These are phyloP conservation scores for Kregervanrija delftensis DNA, from an alignment of 805 yeast genomes.

Conservation along the genomic window DNA sequence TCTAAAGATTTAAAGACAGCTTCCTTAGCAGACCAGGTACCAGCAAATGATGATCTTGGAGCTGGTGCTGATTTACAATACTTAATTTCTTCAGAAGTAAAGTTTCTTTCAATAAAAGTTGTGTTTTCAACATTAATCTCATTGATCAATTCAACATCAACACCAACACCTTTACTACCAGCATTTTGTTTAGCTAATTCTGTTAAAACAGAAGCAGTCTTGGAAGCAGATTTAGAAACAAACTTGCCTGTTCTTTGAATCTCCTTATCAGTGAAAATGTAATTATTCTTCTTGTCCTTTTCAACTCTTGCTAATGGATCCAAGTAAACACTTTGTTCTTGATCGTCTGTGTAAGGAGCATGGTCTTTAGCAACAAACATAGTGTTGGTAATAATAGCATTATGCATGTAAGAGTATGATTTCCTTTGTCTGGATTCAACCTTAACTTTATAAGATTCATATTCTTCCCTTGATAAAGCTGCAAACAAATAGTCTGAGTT, in stretches of 20 bases:
- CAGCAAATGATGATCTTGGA: slow-evolving; percentile 88
- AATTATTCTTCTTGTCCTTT: slow-evolving; percentile 28
- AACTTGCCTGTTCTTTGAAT: slow-evolving; percentile 40
- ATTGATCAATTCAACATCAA: slow-evolving; percentile 86
- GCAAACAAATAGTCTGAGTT: slow-evolving; percentile 93
- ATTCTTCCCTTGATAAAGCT: slow-evolving; percentile 63
- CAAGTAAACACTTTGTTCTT: slow-evolving; percentile 86
- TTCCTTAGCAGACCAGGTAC: slow-evolving; percentile 99
- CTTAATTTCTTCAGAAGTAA: slow-evolving; percentile 70
- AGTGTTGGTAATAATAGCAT: slow-evolving; percentile 84
- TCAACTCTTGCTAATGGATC: slow-evolving; percentile 87
- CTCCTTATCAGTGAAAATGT: slow-evolving; percentile 41
- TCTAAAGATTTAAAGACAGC: slow-evolving; percentile 96
- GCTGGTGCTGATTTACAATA: slow-evolving; percentile 72
- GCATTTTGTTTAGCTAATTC: slow-evolving; percentile 42
- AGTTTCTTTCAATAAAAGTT: slow-evolving; percentile 88
- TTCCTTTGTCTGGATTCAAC: slow-evolving; percentile 77
- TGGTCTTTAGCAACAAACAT: slow-evolving; percentile 89
- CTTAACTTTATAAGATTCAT: slow-evolving; percentile 62
- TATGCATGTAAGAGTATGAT: slow-evolving; percentile 93
- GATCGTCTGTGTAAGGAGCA: slow-evolving; percentile 85
- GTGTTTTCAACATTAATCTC: slow-evolving; percentile 81
- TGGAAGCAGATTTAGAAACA: slow-evolving; percentile 40
- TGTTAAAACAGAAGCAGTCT: slow-evolving; percentile 59
- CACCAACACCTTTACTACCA: slow-evolving; percentile 73